Percentiles rank a stretch among this genome's conserved stretches.
phyloP scores from a whole-genome alignment of 192 early-diverging fungal species.

The Linnemannia elongata region DNA sequence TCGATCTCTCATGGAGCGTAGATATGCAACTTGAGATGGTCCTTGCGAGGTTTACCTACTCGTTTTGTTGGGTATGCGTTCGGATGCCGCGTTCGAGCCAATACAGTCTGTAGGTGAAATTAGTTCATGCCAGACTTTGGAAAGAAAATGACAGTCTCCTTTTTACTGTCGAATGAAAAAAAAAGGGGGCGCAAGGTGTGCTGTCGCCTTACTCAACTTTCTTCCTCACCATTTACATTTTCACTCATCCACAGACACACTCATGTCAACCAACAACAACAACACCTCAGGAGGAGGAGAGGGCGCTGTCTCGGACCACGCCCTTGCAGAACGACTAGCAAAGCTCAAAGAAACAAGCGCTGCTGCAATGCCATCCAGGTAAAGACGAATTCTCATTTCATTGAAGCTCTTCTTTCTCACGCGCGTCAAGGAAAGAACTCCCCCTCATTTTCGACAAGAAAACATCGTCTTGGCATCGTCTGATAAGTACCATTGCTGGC shows the following conservation, averaged over 20 bases:
- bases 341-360: slow-evolving; percentile 34
- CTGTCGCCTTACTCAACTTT: background rate
- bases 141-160: background rate
- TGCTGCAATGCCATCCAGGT: slow-evolving; percentile 25
- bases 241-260: background rate
- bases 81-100: background rate
- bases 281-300: background rate
- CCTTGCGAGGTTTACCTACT: too few relatives aligned
- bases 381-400: background rate
- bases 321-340: slow-evolving; percentile 32
- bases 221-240: background rate
- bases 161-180: background rate
- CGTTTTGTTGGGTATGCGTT: background rate
- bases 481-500: too few relatives aligned
- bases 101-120: background rate
- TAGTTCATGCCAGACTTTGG: background rate
- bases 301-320: slow-evolving; percentile 20
- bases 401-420: background rate
- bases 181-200: background rate
- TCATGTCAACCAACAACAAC: background rate
- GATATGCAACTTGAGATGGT: too few relatives aligned
- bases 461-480: too few relatives aligned
- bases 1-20: too few relatives aligned
- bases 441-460: too few relatives aligned
- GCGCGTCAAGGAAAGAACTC: too few relatives aligned